Evolutionary conservation across 495 filamentous ascomycete species (phyloP), one percentile per base, ranked within the genome.

Genomic region (Massariosphaeria phaeospora): DNA sequence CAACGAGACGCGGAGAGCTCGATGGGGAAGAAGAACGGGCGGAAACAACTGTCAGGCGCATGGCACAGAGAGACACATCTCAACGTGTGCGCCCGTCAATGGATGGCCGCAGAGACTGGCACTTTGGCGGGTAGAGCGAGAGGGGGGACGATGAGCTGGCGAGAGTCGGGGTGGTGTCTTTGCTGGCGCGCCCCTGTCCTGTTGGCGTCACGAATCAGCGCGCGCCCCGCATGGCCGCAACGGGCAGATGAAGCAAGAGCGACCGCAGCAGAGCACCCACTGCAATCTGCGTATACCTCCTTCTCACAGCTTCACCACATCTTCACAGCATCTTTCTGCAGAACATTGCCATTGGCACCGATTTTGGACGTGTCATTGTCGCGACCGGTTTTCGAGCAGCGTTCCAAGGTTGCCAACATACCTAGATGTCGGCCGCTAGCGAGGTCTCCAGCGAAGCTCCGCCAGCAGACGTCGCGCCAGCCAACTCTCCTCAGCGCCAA

Each of bases 51-150:
- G n/a, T n/a, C n/a, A 21, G 2, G 6, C 15, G 5, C 15, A 23
- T 21, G 20, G 38, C 38, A 40, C 8, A 40, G 3, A 17, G 15
- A 40, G 24, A 9, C 38, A n/a, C 17, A 10, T 2, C 3, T 5
- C 8, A 12, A 40, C 38, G 38, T 40, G 38, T 40, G 38, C 38
- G 2, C 17, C 38, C 38, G 38, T 40, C 38, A 40, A 40, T 40
- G 38, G 38, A 40, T 21, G n/a, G n/a, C n/a, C n/a, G n/a, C n/a
- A n/a, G n/a, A 40, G 38, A 21, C 10, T 40, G 17, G 38, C 4
- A 6, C 17, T 21, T 40, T 40, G 38, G 13, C 18, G 38, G 15
- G 38, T 23, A 12, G 38, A 40, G 38, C 20, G 38, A 4, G 38
- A 21, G 38, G 38, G 15, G 24, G 6, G 38, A 21, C 5, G 38